Evolutionary conservation across 495 filamentous ascomycete species (phyloP).

Genomic region (Achaetomiella virescens): DNA sequence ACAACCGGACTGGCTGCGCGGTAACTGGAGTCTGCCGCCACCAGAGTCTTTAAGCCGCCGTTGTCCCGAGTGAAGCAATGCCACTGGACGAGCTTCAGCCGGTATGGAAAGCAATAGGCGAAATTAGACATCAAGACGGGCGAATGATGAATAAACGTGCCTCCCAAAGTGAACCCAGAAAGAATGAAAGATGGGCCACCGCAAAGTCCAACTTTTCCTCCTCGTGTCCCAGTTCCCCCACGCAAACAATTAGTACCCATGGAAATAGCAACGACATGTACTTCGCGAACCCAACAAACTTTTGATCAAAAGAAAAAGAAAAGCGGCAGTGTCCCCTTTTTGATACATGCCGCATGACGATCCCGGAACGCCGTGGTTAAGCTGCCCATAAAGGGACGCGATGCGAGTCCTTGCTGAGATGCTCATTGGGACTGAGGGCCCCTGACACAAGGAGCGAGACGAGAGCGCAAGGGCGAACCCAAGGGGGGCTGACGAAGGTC

Average conservation of each 20-base stretch:
- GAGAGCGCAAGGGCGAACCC: no score
- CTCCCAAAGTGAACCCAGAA: neutral
- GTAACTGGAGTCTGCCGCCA: neutral
- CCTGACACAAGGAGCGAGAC: no score
- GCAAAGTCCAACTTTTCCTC: constrained; percentile 25
- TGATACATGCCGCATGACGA: neutral
- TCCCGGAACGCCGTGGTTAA: neutral
- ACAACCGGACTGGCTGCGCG: neutral
- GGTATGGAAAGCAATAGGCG: constrained; percentile 1
- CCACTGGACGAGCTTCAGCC: neutral
- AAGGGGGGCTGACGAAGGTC: no score
- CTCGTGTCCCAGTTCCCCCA: constrained; percentile 16
- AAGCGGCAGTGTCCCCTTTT: neutral
- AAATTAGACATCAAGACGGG: constrained; percentile 8
- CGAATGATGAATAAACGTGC: neutral
- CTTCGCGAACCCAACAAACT: constrained; percentile 20
- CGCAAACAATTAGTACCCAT: constrained; percentile 11
- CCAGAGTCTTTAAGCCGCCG: neutral
- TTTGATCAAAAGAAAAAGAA: constrained; percentile 19
- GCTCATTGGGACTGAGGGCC: no score
- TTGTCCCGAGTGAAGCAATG: neutral
- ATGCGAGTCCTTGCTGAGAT: neutral
- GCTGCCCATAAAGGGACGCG: no score
- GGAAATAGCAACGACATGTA: constrained; percentile 26
- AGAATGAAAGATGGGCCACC: constrained; percentile 3